Evolutionary conservation across 257 asterid species (phyloP), one percentile per base, ranked within the genome.

Genomic region (Nemophila menziesii): DNA sequence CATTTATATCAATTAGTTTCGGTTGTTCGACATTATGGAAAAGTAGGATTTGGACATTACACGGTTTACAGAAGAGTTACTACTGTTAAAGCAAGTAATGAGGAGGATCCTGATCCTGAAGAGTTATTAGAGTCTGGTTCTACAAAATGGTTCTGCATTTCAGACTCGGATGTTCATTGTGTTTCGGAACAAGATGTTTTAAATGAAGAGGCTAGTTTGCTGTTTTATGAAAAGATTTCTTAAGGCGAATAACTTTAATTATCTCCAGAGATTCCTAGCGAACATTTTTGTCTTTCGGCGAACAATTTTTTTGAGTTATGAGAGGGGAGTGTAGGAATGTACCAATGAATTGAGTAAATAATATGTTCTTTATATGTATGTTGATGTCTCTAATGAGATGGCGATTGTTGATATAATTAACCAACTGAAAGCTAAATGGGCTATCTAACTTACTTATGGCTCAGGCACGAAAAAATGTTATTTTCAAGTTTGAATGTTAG

Each of bases 1-100:
- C 73, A 68, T 33, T 58, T 37, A 15, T 89, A 89, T 60, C 72
- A 75, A 13, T 76, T 89, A 8, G 79, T 76, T 41, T 80, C 95
- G 3, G 93, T 78, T 4, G 93, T 89, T 33, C 79, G 73, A 72
- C 98, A 89, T 69, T 80, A 61, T 27, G 98, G 98, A 37, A 61
- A 47, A 26, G 75, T 73, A 18, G 84, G 79, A 59, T 60, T 77
- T 5, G 98, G 98, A 27, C 98, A 89, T 64, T 89, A 89, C 79
- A 79, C 64, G 4, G 87, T 89, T 46, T 80, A 75, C 73, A 72
- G 93, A 55, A 82, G 70, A 65, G 93, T 70, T 49, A 63, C 46
- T 7, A 70, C 68, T 17, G n/a, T n/a, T n/a, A 69, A 55, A 43
- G 22, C 65, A 23, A 67, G 73, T 3, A 67, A 68, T 19, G 92